A percentile compares a stretch with the other conserved stretches of the same genome.
Conservation (phyloP, 2,329 filamentous ascomycete genomes). For the Corynespora cassiicola region DNA sequence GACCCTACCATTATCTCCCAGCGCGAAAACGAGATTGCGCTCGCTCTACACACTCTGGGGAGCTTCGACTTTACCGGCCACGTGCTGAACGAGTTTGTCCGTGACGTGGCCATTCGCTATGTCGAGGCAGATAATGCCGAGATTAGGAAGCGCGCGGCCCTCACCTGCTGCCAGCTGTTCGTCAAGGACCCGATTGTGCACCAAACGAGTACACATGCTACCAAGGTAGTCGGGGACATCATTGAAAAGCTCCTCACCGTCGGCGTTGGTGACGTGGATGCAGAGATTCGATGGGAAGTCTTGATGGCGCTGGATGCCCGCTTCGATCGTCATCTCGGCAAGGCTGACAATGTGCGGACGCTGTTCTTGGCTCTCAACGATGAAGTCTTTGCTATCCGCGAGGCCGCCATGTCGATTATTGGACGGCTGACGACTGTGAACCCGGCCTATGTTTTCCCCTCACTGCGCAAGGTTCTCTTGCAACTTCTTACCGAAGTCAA, state of each 20-base stretch:
- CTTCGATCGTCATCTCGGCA: constrained; percentile 95
- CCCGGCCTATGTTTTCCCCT: constrained; percentile 96
- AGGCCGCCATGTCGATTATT: constrained; percentile 95
- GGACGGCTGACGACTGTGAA: constrained; percentile 90
- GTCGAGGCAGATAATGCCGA: constrained; percentile 95
- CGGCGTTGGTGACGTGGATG: constrained; percentile 86
- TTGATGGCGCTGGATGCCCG: constrained; percentile 87
- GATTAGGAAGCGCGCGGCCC: constrained; percentile 89
- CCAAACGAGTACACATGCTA: constrained; percentile 94
- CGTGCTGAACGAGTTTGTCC: constrained; percentile 96
- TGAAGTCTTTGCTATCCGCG: constrained; percentile 88
- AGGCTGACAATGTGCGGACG: constrained; percentile 95
- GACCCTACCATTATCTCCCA: constrained; percentile 82
- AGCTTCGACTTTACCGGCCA: constrained; percentile 93
- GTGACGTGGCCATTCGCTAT: constrained; percentile 97
- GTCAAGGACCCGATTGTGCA: constrained; percentile 97
- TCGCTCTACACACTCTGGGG: constrained; percentile 93
- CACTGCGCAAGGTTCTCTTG: constrained; percentile 90
- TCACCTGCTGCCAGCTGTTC: constrained; percentile 98
- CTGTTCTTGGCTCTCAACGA: constrained; percentile 96
- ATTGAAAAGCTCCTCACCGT: constrained; percentile 96
- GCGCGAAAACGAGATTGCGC: constrained; percentile 84
- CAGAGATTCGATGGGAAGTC: constrained; percentile 87
- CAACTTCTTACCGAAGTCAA: constrained; percentile 96
- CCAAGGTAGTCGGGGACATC: constrained; percentile 96